These are phyloP conservation scores for Kodamaea laetipori DNA, from an alignment of 805 yeast species.

Conservation along the genomic window DNA sequence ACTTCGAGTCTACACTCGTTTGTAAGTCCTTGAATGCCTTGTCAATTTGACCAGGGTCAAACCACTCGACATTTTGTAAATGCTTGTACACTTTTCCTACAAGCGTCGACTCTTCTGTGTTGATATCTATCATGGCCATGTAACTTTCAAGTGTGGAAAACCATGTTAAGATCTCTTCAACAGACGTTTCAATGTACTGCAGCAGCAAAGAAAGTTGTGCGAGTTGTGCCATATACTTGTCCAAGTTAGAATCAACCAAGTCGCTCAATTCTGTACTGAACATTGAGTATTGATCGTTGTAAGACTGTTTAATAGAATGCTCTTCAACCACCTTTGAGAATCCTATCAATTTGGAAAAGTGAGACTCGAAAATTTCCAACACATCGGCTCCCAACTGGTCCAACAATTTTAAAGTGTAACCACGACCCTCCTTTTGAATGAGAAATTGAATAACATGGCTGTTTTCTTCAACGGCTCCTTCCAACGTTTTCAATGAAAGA, in stretches of 20 bases:
- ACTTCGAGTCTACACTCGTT: slow-evolving; percentile 10
- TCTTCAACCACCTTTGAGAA: slow-evolving; percentile 2
- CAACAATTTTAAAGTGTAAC: slow-evolving; percentile 12
- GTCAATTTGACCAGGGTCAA: slow-evolving; percentile 17
- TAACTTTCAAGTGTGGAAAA: slow-evolving; percentile 16
- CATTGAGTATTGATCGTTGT: slow-evolving; percentile 8
- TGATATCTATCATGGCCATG: slow-evolving; percentile 1
- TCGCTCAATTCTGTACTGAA: slow-evolving; percentile 25
- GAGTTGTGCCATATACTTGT: slow-evolving; percentile 26
- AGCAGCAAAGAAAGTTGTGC: slow-evolving; percentile 1
- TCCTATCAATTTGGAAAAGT: slow-evolving; percentile 9
- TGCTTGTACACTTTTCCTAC: slow-evolving; percentile 2
- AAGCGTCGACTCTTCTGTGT: background rate
- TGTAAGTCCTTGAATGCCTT: slow-evolving; percentile 18
- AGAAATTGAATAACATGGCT: slow-evolving; percentile 16
- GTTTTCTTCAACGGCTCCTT: slow-evolving; percentile 8
- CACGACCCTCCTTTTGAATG: slow-evolving; percentile 5
- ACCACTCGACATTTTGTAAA: slow-evolving; percentile 20
- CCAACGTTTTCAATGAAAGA: slow-evolving; percentile 3
- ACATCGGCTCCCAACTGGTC: slow-evolving; percentile 10
- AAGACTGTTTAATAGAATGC: slow-evolving; percentile 1
- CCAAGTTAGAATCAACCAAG: slow-evolving; percentile 31
- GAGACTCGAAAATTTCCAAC: slow-evolving; percentile 10
- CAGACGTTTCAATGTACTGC: slow-evolving; percentile 2
- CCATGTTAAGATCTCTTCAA: slow-evolving; percentile 19